Evolutionary conservation across 495 filamentous ascomycete genomes (phyloP).

Genomic region (Tuber calosporum): DNA sequence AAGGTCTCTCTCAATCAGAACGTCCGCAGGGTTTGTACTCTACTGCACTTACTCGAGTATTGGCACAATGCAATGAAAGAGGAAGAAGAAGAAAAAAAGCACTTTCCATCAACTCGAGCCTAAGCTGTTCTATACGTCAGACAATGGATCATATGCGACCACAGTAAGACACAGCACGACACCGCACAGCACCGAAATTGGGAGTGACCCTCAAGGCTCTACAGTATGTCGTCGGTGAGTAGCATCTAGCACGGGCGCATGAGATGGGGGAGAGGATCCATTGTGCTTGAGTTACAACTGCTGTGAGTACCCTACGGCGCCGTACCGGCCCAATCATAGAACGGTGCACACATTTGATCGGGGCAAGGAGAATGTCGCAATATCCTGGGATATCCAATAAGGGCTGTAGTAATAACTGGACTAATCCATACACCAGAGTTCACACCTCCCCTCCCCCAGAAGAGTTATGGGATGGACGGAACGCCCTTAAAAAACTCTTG

Average conservation of each 20-base stretch:
- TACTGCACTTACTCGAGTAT: neutral
- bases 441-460: neutral
- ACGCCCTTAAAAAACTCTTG: neutral
- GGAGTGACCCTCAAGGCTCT: neutral
- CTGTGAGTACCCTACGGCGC: neutral
- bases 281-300: neutral
- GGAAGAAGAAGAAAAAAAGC: neutral
- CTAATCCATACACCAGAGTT: neutral
- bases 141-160: neutral
- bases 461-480: neutral
- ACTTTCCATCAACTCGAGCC: neutral
- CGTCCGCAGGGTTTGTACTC: neutral
- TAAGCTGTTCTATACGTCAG: neutral
- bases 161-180: neutral
- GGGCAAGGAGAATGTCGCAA: neutral
- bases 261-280: neutral
- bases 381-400: neutral
- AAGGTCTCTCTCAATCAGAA: neutral
- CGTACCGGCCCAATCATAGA: neutral
- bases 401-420: neutral
- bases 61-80: neutral
- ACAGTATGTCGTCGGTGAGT: neutral
- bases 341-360: neutral
- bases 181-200: neutral
- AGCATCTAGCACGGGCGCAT: neutral